Percentiles rank a stretch among this genome's conserved stretches.
These are phyloP conservation scores for Annona squamosa DNA, from an alignment of 164 flowering plant species.

Conservation along the genomic window DNA sequence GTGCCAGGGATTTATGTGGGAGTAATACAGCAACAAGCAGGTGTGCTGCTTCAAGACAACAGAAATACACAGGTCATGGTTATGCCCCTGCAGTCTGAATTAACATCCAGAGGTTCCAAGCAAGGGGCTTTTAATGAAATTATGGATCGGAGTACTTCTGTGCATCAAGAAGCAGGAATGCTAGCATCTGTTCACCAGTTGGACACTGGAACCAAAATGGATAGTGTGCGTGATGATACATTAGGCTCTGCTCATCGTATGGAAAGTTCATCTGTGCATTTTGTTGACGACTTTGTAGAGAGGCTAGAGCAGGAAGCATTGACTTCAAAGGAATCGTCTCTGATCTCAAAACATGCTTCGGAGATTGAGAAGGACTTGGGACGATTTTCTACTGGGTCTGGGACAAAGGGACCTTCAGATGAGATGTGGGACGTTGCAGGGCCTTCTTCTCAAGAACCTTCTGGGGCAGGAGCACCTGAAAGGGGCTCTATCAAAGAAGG, in stretches of 20 bases:
- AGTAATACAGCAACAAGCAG: constrained; percentile 15
- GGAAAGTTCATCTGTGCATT: constrained; percentile 42
- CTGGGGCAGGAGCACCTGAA: constrained; percentile 29
- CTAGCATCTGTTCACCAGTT: constrained; percentile 16
- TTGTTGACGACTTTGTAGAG: constrained; percentile 61
- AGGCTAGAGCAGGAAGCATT: constrained; percentile 41
- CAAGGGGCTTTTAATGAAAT: constrained; percentile 22
- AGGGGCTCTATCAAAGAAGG: constrained; percentile 12
- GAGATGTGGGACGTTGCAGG: constrained; percentile 71
- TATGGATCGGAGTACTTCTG: constrained; percentile 22
- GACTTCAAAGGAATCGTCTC: not conserved
- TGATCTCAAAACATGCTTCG: constrained; percentile 18
- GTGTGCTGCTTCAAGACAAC: constrained; percentile 9
- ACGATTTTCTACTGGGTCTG: constrained; percentile 37
- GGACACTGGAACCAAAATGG: constrained; percentile 15
- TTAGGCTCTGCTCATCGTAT: constrained; percentile 51
- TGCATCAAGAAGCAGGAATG: constrained; percentile 15
- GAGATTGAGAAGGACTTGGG: constrained; percentile 31
- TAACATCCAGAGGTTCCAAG: constrained; percentile 20
- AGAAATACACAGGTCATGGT: constrained; percentile 25
- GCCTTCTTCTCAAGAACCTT: constrained; percentile 31
- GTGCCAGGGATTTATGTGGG: constrained; percentile 11
- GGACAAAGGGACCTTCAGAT: constrained; percentile 59
- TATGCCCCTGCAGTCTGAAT: constrained; percentile 40
- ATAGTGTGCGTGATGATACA: constrained; percentile 35